Conservation (phyloP, 2,329 filamentous ascomycete species). For the Colletotrichum cordylinicola region DNA sequence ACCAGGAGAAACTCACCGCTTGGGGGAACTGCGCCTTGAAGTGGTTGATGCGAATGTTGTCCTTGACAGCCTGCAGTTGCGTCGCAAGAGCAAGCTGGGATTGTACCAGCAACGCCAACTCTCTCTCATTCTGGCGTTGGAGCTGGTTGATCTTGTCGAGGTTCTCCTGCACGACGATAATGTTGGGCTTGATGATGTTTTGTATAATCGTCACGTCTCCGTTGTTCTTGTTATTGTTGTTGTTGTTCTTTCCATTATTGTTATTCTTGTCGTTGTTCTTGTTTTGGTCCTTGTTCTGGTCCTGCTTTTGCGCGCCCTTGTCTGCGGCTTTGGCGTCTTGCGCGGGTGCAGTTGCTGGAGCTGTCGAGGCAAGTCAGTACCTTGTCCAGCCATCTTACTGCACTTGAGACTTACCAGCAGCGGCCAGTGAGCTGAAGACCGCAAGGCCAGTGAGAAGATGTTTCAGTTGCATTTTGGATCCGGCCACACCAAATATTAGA, state of each 20-base stretch:
- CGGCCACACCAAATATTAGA: neutral
- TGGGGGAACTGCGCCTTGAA: conserved; percentile 40
- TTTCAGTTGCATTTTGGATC: conserved; percentile 29
- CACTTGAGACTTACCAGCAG: conserved; percentile 28
- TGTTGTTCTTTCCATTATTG: neutral
- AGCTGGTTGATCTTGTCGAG: conserved; percentile 38
- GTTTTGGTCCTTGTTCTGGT: neutral
- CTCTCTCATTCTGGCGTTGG: conserved; percentile 37
- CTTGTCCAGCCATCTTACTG: neutral
- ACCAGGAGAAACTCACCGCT: conserved; percentile 32
- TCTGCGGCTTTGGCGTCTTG: neutral
- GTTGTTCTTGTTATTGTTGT: neutral
- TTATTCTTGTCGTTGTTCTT: neutral
- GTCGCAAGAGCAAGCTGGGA: conserved; percentile 39
- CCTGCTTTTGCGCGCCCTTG: neutral
- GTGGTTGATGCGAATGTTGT: conserved; percentile 46
- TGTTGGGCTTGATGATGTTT: conserved; percentile 26
- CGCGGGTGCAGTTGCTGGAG: conserved; percentile 9
- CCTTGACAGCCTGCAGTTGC: conserved; percentile 45
- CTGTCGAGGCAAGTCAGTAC: neutral
- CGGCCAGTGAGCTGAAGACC: conserved; percentile 31
- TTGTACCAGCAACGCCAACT: conserved; percentile 42
- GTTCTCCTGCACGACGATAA: conserved; percentile 41
- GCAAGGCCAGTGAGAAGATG: conserved; percentile 31
- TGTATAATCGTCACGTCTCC: conserved; percentile 30